Percentiles rank a stretch among this genome's conserved stretches.
Evolutionary conservation across 371 early-diverging fungal genomes (phyloP).

Genomic region (Circinella umbellata): DNA sequence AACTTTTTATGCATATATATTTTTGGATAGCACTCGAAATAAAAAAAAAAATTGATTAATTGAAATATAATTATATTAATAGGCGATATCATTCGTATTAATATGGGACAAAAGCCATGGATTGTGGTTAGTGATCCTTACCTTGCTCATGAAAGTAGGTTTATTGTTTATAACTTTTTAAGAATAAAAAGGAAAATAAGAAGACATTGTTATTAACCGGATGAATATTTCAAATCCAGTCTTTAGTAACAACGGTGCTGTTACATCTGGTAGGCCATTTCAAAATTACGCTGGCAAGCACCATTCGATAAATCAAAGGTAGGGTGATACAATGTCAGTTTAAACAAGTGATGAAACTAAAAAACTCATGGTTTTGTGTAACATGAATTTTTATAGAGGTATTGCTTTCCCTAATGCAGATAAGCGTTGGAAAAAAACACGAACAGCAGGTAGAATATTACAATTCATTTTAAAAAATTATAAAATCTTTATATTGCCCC

Average conservation of each 20-base stretch:
- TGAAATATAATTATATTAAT: background rate
- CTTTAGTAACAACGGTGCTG: conserved; percentile 22
- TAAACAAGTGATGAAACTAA: background rate
- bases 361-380: conserved; percentile 10
- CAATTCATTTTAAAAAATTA: too few relatives aligned
- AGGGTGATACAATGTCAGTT: conserved; percentile 8
- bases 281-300: conserved; percentile 17
- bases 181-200: too few relatives aligned
- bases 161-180: too few relatives aligned
- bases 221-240: background rate
- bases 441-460: conserved; percentile 17
- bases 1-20: background rate
- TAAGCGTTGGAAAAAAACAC: conserved; percentile 22
- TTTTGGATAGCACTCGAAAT: background rate
- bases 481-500: background rate
- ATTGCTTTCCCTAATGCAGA: conserved; percentile 20
- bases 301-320: conserved; percentile 21
- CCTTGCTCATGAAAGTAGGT: conserved; percentile 27
- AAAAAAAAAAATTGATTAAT: too few relatives aligned
- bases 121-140: conserved; percentile 27
- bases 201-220: background rate
- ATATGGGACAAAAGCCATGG: conserved; percentile 30
- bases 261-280: conserved; percentile 23
- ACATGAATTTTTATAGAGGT: conserved; percentile 15
- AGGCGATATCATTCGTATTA: conserved; percentile 21